A percentile compares a stretch with the other conserved stretches of the same genome.
phyloP scores from a whole-genome alignment of 2,329 filamentous ascomycete genomes.

The Aspergillus udagawae region DNA sequence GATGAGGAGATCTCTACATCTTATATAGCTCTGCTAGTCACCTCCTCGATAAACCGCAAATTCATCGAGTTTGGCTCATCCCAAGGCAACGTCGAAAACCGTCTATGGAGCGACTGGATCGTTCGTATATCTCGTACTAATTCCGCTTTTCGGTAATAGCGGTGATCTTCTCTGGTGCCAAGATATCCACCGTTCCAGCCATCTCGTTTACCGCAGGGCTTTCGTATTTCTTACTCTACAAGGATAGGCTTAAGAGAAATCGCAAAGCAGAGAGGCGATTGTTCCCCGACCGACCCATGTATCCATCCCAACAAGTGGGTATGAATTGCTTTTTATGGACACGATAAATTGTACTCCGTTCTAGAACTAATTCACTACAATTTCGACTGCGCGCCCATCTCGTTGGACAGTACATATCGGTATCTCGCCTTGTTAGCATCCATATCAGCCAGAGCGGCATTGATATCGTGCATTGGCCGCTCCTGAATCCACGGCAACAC shows the following conservation, averaged over 20 bases:
- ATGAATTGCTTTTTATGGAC: neutral
- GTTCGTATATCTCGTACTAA: constrained; percentile 19
- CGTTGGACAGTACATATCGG: constrained; percentile 45
- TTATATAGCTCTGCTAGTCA: neutral
- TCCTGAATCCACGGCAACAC: constrained; percentile 43
- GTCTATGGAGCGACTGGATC: neutral
- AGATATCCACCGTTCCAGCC: neutral
- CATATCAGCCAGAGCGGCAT: constrained; percentile 43
- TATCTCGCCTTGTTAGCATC: constrained; percentile 44
- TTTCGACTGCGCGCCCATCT: constrained; percentile 23
- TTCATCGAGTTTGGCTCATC: neutral
- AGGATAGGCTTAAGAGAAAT: neutral
- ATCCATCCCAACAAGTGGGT: neutral
- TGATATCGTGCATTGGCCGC: constrained; percentile 41
- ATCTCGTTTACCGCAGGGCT: neutral
- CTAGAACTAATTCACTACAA: constrained; percentile 17
- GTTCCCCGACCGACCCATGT: no score
- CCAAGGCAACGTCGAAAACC: neutral
- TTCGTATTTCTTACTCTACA: neutral
- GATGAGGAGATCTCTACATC: neutral
- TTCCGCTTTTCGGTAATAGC: constrained; percentile 9
- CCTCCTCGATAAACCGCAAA: neutral
- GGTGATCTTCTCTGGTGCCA: neutral
- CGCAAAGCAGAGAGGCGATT: no score
- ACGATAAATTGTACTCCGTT: neutral